Base-by-base conservation (phyloP, 1,139 yeast species). In the Candida pseudocylindracea region DNA sequence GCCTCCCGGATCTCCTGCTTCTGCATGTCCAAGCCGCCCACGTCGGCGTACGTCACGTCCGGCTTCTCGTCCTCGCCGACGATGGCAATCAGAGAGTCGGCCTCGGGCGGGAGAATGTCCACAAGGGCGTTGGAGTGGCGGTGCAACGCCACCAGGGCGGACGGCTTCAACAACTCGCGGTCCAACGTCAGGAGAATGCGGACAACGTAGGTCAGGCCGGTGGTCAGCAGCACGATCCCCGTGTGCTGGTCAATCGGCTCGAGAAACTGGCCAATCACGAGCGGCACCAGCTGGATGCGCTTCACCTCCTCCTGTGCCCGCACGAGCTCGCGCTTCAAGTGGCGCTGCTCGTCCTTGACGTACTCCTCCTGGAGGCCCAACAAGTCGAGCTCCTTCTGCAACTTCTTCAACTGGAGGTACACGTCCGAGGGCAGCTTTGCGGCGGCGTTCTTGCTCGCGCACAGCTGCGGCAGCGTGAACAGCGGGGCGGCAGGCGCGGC, bases 291-390 rank as follows among this genome's bases (percentile, higher is more conserved):
- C 49, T 88, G 93, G 50, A 91, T 91, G 45, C 95, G 70, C 53
- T 88, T 88, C 33, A 88, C 98, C 54, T 91, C 99, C 53, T 91
- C 98, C 52, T 91, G 98, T 2, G 98, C 98, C 43, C 96, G 72
- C 31, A 85, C 73, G 36, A 91, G 65, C 56, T 91, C 99, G 42
- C 96, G 66, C 49, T 81, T 85, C 49, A 91, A 64, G 53, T 85
- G 93, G 48, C 95, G 91, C 50, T 85, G 95, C 53, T 91, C 99
- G 50, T 88, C 98, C 50, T 88, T 88, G 49, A 91, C 83, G 51
- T 85, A 91, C 38, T 85, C 96, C 52, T 88, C 98, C 54, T 88
- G 98, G 41, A 88, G 60, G 36, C 67, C 58, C 39, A 91, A 57
- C 35, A 88, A 59, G 45, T 85, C 94, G 44, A 80, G 65, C 47